A percentile compares a stretch with the other conserved stretches of the same genome.
These are phyloP conservation scores for Plectranthus barbatus DNA, from an alignment of 257 asterid genomes.

Conservation along the genomic window DNA sequence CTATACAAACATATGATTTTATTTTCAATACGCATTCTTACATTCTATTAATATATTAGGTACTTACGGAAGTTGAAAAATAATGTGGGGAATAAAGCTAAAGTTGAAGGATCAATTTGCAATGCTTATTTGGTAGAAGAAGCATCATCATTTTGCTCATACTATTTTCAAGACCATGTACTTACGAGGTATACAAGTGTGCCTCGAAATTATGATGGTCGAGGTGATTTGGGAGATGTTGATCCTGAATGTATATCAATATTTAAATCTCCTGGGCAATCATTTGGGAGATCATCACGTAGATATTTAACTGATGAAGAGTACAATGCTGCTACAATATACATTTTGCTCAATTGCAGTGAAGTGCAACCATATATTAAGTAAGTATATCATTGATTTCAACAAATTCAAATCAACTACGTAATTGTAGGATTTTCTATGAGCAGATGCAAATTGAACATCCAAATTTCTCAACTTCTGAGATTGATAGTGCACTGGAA, in stretches of 20 bases:
- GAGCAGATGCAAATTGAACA: too few relatives aligned
- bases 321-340: neutral
- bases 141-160: neutral
- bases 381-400: too few relatives aligned
- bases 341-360: neutral
- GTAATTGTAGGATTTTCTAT: too few relatives aligned
- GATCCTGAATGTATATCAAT: neutral
- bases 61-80: neutral
- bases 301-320: neutral
- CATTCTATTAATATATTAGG: neutral
- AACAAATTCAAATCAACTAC: too few relatives aligned
- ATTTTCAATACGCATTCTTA: too few relatives aligned
- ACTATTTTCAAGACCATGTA: neutral
- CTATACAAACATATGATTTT: too few relatives aligned
- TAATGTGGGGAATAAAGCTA: neutral
- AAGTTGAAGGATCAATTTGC: neutral
- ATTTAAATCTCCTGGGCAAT: neutral
- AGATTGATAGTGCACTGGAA: too few relatives aligned
- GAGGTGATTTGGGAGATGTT: neutral
- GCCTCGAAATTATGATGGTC: neutral
- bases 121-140: neutral
- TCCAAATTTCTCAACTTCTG: too few relatives aligned
- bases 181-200: neutral
- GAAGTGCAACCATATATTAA: neutral
- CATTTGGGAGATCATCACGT: neutral